Evolutionary conservation across 345 rosid genomes (phyloP), one percentile per base, ranked within the genome.

Genomic region (Cochlearia excelsa): DNA sequence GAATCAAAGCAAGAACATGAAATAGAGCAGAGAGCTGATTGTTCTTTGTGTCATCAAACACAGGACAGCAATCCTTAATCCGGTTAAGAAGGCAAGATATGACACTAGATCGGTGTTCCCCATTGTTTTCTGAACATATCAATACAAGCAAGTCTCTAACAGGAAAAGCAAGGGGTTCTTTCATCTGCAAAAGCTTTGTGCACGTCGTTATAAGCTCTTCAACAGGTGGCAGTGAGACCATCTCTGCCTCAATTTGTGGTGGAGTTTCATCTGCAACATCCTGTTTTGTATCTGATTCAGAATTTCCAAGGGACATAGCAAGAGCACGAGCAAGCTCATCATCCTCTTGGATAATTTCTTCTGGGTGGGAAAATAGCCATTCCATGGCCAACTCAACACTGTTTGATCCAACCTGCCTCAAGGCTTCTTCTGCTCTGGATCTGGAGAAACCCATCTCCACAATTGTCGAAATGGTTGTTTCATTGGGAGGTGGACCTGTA

Each of bases 271-370:
- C 79, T 23, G 58, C 58, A 72, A 59, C 76, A 78, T 84, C 83
- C 62, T 80, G 86, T 72, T 84, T 88, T n/a, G 76, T 39, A 47
- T 86, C 90, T 52, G 88, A 67, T 72, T 92, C 98, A 66, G 98
- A 79, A 62, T 80, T 92, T 35, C 98, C 96, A 63, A 88, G 73
- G 16, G 98, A 92, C 83, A 92, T 86, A 42, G 98, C 96, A 76
- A 92, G 93, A 52, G 98, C 98, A 37, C 95, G 96, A 44, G 96
- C 90, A 79, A 92, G 93, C 69, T 92, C 96, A 81, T 92, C 98
- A 63, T 92, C 98, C 75, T 92, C 98, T 71, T 67, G 91, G 70
- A 69, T 16, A 16, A 16, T 47, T 78, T 92, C 98, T 76, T 88
- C 98, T 3, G 86, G 86, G 78, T 88, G 96, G 64, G 98, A 79